Evolutionary conservation across 306 rosid genomes (phyloP).

Genomic region (Cucurbita ficifolia): DNA sequence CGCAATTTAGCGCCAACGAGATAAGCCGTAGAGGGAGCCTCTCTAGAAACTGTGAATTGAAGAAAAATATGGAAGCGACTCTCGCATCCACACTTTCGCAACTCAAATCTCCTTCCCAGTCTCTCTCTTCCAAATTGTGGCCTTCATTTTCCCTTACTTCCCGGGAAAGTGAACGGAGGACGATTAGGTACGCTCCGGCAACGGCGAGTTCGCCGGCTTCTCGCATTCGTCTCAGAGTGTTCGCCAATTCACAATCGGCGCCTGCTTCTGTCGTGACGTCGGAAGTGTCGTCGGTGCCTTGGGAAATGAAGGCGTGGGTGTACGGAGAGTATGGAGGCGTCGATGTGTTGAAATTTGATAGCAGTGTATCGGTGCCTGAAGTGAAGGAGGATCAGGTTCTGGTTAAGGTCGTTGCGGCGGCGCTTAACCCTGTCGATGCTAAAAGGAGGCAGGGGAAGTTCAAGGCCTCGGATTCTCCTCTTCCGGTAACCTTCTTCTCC

Average conservation of each 20-base stretch:
- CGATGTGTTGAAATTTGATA: conserved; percentile 58
- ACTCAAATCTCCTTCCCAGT: conserved; percentile 10
- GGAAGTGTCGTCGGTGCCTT: conserved; percentile 28
- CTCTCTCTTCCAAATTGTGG: conserved; percentile 10
- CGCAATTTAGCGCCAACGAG: conserved; percentile 8
- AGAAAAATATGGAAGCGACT: conserved; percentile 22
- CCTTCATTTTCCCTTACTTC: conserved; percentile 13
- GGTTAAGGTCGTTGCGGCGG: conserved; percentile 61
- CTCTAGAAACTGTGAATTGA: conserved; percentile 1
- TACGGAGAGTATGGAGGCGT: conserved; percentile 71
- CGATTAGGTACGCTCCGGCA: neutral
- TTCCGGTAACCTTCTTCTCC: conserved; percentile 37
- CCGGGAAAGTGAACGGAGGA: conserved; percentile 10
- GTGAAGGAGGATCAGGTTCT: conserved; percentile 72
- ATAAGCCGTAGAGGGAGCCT: conserved; percentile 18
- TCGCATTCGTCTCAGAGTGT: conserved; percentile 17
- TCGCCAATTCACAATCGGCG: conserved; percentile 44
- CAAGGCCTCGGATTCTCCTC: conserved; percentile 79
- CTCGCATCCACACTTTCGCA: conserved; percentile 37
- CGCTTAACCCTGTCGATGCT: conserved; percentile 84
- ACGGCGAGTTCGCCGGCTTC: neutral
- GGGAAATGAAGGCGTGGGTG: conserved; percentile 88
- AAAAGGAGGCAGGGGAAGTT: conserved; percentile 85
- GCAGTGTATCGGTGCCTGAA: conserved; percentile 48
- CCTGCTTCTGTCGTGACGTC: conserved; percentile 41